Evolutionary conservation across 768 basidiomycete genomes (phyloP).

Genomic region (Tylopilus sp.): DNA sequence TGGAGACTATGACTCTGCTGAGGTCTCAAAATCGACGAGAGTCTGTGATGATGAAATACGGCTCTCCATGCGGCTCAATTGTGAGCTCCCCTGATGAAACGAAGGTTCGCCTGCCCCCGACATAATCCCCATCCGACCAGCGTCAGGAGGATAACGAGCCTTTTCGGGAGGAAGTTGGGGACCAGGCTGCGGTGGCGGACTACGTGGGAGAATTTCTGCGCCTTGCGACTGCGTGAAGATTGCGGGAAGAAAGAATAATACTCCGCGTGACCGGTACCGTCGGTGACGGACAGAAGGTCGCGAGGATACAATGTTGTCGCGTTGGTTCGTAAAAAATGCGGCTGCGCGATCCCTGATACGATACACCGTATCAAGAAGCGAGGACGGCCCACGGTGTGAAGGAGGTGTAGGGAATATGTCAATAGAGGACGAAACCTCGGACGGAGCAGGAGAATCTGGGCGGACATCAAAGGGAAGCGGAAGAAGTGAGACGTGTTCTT

Average conservation of each 20-base stretch:
- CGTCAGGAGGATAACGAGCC: slow-evolving; percentile 34
- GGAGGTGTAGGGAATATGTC: slow-evolving; percentile 42
- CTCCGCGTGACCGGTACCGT: slow-evolving; percentile 51
- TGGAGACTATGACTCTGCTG: slow-evolving; percentile 19
- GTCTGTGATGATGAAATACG: slow-evolving; percentile 27
- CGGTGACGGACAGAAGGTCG: slow-evolving; percentile 49
- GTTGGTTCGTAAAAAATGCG: slow-evolving; percentile 43
- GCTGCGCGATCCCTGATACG: slow-evolving; percentile 54
- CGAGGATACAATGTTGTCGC: slow-evolving; percentile 34
- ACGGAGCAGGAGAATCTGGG: slow-evolving; percentile 53
- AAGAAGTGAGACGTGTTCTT: slow-evolving; percentile 50
- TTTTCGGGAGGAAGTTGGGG: slow-evolving; percentile 44
- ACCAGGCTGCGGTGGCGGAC: slow-evolving; percentile 29
- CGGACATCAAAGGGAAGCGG: slow-evolving; percentile 62
- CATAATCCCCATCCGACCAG: slow-evolving; percentile 30
- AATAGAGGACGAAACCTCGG: slow-evolving; percentile 42
- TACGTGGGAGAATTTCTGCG: slow-evolving; percentile 29
- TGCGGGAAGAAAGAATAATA: slow-evolving; percentile 80
- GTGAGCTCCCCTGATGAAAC: slow-evolving; percentile 30
- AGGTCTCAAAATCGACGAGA: slow-evolving; percentile 29
- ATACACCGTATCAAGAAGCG: slow-evolving; percentile 51
- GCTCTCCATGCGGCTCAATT: slow-evolving; percentile 26
- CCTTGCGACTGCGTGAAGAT: slow-evolving; percentile 55
- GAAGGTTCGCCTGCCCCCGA: slow-evolving; percentile 19
- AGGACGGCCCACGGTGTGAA: slow-evolving; percentile 35